Evolutionary conservation across 441 rosid genomes (phyloP).

Genomic region (Pelargonium hybrid): DNA sequence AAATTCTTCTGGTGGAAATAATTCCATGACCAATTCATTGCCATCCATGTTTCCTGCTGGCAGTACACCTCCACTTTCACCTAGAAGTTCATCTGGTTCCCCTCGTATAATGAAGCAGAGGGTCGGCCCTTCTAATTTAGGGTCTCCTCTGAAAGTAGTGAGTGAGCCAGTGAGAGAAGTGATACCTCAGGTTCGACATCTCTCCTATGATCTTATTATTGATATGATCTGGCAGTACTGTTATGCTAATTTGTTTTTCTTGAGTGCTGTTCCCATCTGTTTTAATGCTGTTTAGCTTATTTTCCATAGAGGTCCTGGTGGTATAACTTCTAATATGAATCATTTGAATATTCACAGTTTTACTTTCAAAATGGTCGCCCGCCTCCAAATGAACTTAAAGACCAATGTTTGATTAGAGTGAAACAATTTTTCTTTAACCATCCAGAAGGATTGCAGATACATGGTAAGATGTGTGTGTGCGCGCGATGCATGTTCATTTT

Average conservation of each 20-base stretch:
- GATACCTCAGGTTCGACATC: slow-evolving; percentile 71
- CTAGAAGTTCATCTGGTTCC: slow-evolving; percentile 76
- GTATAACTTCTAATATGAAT: slow-evolving; percentile 13
- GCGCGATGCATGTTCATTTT: background rate
- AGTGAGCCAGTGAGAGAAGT: slow-evolving; percentile 74
- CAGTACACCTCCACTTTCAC: slow-evolving; percentile 95
- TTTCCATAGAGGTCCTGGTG: slow-evolving; percentile 8
- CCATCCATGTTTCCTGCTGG: slow-evolving; percentile 97
- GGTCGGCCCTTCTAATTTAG: slow-evolving; percentile 67
- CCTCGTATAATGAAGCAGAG: slow-evolving; percentile 74
- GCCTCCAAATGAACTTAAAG: slow-evolving; percentile 71
- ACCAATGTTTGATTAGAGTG: slow-evolving; percentile 57
- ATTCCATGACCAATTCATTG: slow-evolving; percentile 40
- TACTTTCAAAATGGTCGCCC: slow-evolving; percentile 91
- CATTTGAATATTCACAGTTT: slow-evolving; percentile 44
- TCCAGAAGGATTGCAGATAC: slow-evolving; percentile 60
- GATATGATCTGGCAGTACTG: background rate
- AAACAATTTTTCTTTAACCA: slow-evolving; percentile 67
- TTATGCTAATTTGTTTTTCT: slow-evolving; percentile 5
- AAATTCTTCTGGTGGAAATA: slow-evolving; percentile 40
- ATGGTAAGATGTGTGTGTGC: slow-evolving; percentile 41
- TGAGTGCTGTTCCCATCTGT: background rate
- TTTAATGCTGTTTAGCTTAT: background rate
- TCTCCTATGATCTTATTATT: background rate
- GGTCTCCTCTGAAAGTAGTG: slow-evolving; percentile 68